Evolutionary conservation across 352 stramenopile genomes (phyloP).

Genomic region (Pseudoperonospora humuli): DNA sequence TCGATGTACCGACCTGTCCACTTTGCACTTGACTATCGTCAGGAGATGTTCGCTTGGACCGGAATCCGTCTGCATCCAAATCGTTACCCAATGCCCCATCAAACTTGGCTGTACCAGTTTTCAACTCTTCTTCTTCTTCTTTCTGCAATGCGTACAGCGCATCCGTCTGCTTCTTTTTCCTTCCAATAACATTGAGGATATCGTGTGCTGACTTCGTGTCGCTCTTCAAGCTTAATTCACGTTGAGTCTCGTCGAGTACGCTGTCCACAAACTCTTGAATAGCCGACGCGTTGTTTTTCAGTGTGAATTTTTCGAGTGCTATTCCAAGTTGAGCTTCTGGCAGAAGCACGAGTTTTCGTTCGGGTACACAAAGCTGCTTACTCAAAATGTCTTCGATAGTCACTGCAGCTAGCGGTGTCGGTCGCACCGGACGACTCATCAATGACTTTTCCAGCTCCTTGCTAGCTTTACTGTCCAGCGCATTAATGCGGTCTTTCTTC

Average conservation of each 20-base stretch:
- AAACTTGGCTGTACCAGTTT: not conserved
- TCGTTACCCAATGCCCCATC: not conserved
- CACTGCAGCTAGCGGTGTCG: constrained; percentile 49
- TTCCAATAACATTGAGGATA: constrained; percentile 54
- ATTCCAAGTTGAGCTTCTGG: constrained; percentile 57
- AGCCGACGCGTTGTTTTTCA: constrained; percentile 74
- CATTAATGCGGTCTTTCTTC: constrained; percentile 50
- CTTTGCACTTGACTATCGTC: constrained; percentile 10
- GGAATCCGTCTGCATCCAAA: constrained; percentile 7
- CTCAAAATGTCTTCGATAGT: constrained; percentile 77
- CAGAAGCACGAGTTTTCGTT: constrained; percentile 71
- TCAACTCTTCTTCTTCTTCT: constrained; percentile 39
- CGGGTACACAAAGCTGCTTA: constrained; percentile 48
- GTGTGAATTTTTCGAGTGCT: constrained; percentile 71
- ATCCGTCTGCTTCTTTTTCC: constrained; percentile 54
- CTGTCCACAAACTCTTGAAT: constrained; percentile 71
- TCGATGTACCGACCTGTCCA: constrained; percentile 18
- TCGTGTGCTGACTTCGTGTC: constrained; percentile 51
- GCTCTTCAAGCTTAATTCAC: constrained; percentile 39
- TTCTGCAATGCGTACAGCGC: constrained; percentile 42
- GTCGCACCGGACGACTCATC: constrained; percentile 43
- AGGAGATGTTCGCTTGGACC: constrained; percentile 1
- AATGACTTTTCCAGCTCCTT: constrained; percentile 26
- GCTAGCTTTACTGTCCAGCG: constrained; percentile 35
- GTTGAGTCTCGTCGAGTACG: constrained; percentile 64